phyloP scores from a whole-genome alignment of 345 rosid species.

The Raphanus sativus region DNA sequence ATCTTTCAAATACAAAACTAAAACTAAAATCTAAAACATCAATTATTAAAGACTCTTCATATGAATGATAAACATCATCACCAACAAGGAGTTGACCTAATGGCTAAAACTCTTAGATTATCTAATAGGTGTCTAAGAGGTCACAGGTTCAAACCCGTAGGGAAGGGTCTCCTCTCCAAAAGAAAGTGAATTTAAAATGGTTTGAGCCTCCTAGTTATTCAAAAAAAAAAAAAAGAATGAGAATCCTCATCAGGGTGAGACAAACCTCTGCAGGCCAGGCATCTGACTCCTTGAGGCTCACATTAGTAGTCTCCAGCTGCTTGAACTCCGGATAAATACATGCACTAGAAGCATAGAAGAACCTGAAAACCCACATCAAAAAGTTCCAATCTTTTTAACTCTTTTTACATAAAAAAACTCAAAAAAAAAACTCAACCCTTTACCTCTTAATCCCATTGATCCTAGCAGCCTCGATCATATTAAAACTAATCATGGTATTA shows the following conservation, averaged over 20 bases:
- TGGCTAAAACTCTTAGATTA: too few relatives aligned
- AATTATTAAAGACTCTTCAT: not conserved
- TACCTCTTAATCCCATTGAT: slow-evolving; percentile 88
- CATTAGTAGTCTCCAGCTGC: slow-evolving; percentile 90
- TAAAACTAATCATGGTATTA: slow-evolving; percentile 98
- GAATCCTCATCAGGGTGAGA: not conserved
- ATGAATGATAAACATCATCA: not conserved
- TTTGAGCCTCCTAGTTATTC: not conserved
- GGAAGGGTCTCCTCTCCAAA: too few relatives aligned
- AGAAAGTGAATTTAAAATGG: not conserved
- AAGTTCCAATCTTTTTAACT: not conserved
- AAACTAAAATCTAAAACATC: too few relatives aligned
- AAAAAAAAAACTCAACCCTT: not conserved
- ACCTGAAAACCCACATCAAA: slow-evolving; percentile 45
- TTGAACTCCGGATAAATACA: slow-evolving; percentile 98
- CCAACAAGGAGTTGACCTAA: too few relatives aligned
- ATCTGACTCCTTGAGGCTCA: slow-evolving; percentile 97
- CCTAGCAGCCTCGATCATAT: slow-evolving; percentile 95
- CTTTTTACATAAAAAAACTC: not conserved
- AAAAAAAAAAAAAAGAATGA: not conserved
- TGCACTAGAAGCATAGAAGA: slow-evolving; percentile 99
- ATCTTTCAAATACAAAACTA: too few relatives aligned
- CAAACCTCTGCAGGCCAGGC: slow-evolving; percentile 99
- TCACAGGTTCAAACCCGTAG: too few relatives aligned
- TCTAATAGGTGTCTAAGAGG: too few relatives aligned